Percentiles rank a stretch among this genome's conserved stretches.
Evolutionary conservation across 495 filamentous ascomycete species (phyloP).

Genomic region (Daldinia grandis): DNA sequence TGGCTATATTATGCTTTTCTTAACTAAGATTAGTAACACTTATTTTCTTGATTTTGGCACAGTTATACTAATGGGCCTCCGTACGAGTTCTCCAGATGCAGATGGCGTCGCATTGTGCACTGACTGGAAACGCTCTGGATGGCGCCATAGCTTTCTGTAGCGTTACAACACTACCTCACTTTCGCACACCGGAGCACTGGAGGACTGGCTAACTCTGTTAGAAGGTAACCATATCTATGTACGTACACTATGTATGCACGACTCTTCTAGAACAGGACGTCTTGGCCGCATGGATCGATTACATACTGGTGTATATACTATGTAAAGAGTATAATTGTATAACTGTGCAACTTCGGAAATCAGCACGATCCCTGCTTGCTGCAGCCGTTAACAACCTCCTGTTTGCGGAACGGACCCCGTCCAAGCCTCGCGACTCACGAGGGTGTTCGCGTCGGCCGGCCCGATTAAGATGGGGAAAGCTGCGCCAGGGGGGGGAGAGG

Average conservation of each 20-base stretch:
- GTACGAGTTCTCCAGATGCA: slow-evolving; percentile 28
- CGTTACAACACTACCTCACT: slow-evolving; percentile 11
- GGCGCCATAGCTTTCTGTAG: slow-evolving; percentile 4
- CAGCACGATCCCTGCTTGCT: slow-evolving; percentile 28
- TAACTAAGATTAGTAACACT: too few species aligned
- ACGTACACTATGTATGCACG: neutral
- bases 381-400: slow-evolving; percentile 26
- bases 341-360: slow-evolving; percentile 4
- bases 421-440: slow-evolving; percentile 24
- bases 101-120: slow-evolving; percentile 26
- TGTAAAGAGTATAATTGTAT: too few species aligned
- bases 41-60: too few species aligned
- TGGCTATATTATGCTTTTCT: too few species aligned
- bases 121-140: slow-evolving; percentile 34
- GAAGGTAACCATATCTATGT: slow-evolving; percentile 12
- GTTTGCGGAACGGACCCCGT: slow-evolving; percentile 37
- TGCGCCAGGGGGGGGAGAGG: neutral
- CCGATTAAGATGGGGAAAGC: slow-evolving; percentile 33
- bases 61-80: too few species aligned
- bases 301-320: neutral
- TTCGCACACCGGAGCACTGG: slow-evolving; percentile 18
- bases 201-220: slow-evolving; percentile 1
- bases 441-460: slow-evolving; percentile 32
- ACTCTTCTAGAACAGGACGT: slow-evolving; percentile 40
- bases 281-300: slow-evolving; percentile 25